Conservation (phyloP, 1,284 basidiomycete species). For the Melampsora larici-populina region DNA sequence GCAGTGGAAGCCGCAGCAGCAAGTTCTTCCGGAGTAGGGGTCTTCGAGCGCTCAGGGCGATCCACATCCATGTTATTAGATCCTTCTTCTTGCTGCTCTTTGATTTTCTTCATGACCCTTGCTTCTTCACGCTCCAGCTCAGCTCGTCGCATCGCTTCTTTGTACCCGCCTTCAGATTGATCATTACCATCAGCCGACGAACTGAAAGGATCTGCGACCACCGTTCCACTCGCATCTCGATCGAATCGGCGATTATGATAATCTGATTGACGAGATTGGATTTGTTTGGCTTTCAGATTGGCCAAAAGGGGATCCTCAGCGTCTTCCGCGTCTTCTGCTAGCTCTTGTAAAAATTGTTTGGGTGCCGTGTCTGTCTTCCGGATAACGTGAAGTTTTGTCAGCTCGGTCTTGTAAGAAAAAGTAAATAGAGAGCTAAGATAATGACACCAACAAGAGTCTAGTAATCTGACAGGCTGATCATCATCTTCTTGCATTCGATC, state of each 20-base stretch:
- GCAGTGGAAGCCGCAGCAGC: conserved; percentile 62
- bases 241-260: conserved; percentile 91
- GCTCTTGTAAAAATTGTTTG: conserved; percentile 91
- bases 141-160: conserved; percentile 89
- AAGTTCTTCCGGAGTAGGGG: conserved; percentile 26
- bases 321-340: conserved; percentile 86
- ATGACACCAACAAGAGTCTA: conserved; percentile 40
- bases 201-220: conserved; percentile 72
- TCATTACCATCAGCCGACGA: conserved; percentile 61
- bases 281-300: conserved; percentile 85
- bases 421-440: neutral
- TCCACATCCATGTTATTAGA: conserved; percentile 74
- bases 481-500: conserved; percentile 43
- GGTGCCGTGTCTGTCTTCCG: conserved; percentile 66
- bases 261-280: conserved; percentile 87
- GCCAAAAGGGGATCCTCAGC: conserved; percentile 89
- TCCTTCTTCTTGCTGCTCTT: conserved; percentile 78
- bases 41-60: conserved; percentile 53
- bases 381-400: neutral
- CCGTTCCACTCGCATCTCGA: conserved; percentile 59
- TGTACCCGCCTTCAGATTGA: conserved; percentile 78
- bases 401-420: neutral
- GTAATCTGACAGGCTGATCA: conserved; percentile 44
- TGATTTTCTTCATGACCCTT: conserved; percentile 75
- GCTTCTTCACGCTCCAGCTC: conserved; percentile 90